Evolutionary conservation across 306 rosid species (phyloP).

Genomic region (cucumber (Cucumis sativus)): Cucumber_9930_V3 NC_026659.2:22968501-22969000

Average conservation of each 20-base stretch:
- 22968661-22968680: conserved; percentile 27
- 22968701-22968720: conserved; percentile 38
- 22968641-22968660: not conserved
- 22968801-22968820: conserved; percentile 61
- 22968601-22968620: not conserved
- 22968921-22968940: conserved; percentile 36
- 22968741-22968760: conserved; percentile 76
- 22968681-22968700: conserved; percentile 20
- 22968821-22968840: conserved; percentile 61
- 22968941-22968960: conserved; percentile 37
- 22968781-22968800: conserved; percentile 54
- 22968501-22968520: not conserved
- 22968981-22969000: conserved; percentile 65
- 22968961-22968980: conserved; percentile 86
- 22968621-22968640: conserved; percentile 4
- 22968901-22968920: conserved; percentile 30
- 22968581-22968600: conserved; percentile 4
- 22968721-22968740: conserved; percentile 46
- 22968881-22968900: conserved; percentile 29
- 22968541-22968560: not conserved
- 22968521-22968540: not conserved
- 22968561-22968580: not conserved
- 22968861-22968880: conserved; percentile 57
- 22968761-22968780: conserved; percentile 53
- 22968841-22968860: conserved; percentile 90